Base-by-base conservation (phyloP, 1,284 basidiomycete genomes). In the Cryptococcus hybrid region DNA sequence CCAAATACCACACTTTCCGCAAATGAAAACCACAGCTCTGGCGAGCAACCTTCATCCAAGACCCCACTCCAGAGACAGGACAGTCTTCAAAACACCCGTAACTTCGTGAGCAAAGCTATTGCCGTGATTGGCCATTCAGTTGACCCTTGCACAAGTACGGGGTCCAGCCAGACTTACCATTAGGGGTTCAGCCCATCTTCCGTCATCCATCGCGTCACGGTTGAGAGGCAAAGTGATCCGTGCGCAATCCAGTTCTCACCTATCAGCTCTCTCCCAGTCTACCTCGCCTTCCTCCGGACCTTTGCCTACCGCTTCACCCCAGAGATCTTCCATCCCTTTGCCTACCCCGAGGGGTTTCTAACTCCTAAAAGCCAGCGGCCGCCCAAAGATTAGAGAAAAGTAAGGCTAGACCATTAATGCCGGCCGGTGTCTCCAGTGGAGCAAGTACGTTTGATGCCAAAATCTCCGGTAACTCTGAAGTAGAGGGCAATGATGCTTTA, bases 331-430 rank as follows among this genome's bases (percentile, higher is more conserved):
- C 7, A 62, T 61, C 1, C 70, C 74, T 0, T 60, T 76, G n/a
- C 74, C 74, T 2, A 70, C 62, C 0, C 69, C 73, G 13, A 62
- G 65, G 24, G 73, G 66, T 0, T 76, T 47, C 54, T 74, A 2
- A 65, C 65, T 5, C 74, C 74, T 1, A 73, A 73, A 76, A 76
- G 57, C 70, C 74, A 0, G 66, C 64, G 11, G 67, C 71, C 0
- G 74, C 73, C 0, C 57, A 71, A 6, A 51, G 67, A 36, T 58
- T 70, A 2, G 74, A 51, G 42, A 73, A 52, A 58, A 66, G 53
- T 64, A 60, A 38, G 66, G 68, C 46, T 54, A 64, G 12, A 52
- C 45, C n/a, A 45, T 13, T 30, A 30, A 15, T 24, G 11, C 9
- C 45, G 5, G 1, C 45, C 8, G 47, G 7, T 47, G 7, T 30